Percentiles rank a stretch among this genome's conserved stretches.
Evolutionary conservation across 2,329 filamentous ascomycete genomes (phyloP).

Genomic region (Hymenotorrendiella dingleyae): DNA sequence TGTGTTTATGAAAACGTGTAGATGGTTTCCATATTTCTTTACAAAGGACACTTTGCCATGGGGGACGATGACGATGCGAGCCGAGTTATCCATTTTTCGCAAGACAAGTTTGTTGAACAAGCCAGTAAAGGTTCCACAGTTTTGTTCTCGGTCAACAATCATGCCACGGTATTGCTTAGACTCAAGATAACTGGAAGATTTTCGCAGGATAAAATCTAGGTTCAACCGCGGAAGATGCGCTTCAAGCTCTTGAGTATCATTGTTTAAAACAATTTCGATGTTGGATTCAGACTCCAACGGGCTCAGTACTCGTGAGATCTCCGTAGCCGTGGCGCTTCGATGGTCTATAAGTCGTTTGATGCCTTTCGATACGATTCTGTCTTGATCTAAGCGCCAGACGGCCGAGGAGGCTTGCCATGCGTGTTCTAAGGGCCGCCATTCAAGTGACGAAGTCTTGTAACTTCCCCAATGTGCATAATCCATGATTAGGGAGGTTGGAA

Average conservation of each 20-base stretch:
- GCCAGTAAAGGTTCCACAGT: conserved; percentile 51
- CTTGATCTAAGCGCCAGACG: conserved; percentile 26
- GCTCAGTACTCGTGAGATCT: conserved; percentile 30
- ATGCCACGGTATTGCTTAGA: conserved; percentile 47
- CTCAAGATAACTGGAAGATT: conserved; percentile 26
- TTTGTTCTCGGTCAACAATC: conserved; percentile 41
- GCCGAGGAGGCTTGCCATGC: conserved; percentile 26
- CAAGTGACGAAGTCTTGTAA: conserved; percentile 4
- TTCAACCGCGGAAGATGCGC: conserved; percentile 42
- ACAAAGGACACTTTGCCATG: conserved; percentile 34
- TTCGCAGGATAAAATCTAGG: conserved; percentile 39
- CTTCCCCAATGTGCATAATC: conserved; percentile 16
- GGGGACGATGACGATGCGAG: conserved; percentile 49
- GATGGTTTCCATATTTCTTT: conserved; percentile 27
- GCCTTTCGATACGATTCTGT: conserved; percentile 16
- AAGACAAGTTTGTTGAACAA: conserved; percentile 53
- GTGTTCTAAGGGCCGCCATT: conserved; percentile 18
- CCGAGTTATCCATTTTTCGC: conserved; percentile 35
- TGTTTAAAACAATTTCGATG: conserved; percentile 33
- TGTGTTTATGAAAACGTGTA: conserved; percentile 12
- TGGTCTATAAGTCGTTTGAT: conserved; percentile 30
- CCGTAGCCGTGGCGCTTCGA: conserved; percentile 30
- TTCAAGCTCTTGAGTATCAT: conserved; percentile 9
- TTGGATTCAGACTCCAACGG: conserved; percentile 33
- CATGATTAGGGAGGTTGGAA: conserved; percentile 10